phyloP scores from a whole-genome alignment of 2,329 filamentous ascomycete species.

The Fusarium pseudoanthophilum region DNA sequence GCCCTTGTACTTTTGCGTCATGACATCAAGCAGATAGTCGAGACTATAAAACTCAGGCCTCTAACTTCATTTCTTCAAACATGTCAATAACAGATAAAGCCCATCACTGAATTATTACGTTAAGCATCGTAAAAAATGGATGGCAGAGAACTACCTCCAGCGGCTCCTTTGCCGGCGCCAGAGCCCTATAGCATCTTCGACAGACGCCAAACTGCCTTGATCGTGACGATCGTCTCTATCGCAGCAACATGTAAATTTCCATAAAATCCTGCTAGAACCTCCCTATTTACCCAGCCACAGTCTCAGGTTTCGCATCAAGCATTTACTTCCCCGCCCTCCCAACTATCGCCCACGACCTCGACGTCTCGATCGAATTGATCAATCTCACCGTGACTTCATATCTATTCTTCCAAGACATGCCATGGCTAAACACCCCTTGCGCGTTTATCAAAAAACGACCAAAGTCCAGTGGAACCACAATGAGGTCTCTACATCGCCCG shows the following conservation, averaged over 20 bases:
- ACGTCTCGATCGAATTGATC: constrained; percentile 52
- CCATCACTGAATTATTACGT: fast-evolving
- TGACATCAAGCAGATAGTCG: fast-evolving
- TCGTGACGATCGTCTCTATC: constrained; percentile 58
- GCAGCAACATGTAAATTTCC: constrained; percentile 60
- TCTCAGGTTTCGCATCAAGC: constrained; percentile 55
- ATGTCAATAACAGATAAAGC: fast-evolving
- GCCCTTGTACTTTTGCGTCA: too few relatives aligned
- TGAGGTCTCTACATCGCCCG: fast-evolving
- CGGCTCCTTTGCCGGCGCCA: background rate
- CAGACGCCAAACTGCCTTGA: constrained; percentile 58
- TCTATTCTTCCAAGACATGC: constrained; percentile 62
- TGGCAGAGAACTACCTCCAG: background rate
- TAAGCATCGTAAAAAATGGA: background rate
- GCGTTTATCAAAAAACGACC: constrained; percentile 48
- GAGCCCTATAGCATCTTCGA: constrained; percentile 62
- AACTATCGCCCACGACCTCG: constrained; percentile 55
- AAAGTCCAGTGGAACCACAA: constrained; percentile 31
- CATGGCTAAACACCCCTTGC: constrained; percentile 46
- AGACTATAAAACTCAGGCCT: fast-evolving
- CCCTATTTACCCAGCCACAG: constrained; percentile 28
- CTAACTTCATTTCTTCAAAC: fast-evolving
- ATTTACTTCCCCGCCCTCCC: constrained; percentile 63
- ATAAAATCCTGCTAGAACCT: too few relatives aligned
- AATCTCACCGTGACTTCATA: constrained; percentile 60